These are phyloP conservation scores for Pichia cabralensis DNA, from an alignment of 805 yeast genomes.

Conservation along the genomic window DNA sequence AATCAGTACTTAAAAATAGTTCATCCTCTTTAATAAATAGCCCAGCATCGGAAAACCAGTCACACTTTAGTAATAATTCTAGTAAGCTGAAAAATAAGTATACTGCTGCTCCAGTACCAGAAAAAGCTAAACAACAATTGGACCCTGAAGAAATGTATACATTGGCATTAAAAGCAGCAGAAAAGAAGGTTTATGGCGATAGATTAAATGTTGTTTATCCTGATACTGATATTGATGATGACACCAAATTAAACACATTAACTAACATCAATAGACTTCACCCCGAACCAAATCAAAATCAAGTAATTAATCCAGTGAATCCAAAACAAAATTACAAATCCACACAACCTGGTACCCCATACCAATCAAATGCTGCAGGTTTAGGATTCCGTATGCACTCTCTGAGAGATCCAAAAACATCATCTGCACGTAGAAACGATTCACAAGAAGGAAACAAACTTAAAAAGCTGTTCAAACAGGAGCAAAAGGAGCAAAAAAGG, in stretches of 20 bases:
- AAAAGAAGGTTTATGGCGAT: constrained; percentile 45
- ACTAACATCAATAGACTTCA: constrained; percentile 14
- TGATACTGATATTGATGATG: constrained; percentile 13
- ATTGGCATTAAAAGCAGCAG: constrained; percentile 46
- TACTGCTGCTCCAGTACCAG: too few species aligned
- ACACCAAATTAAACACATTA: constrained; percentile 20
- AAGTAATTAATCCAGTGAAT: not conserved
- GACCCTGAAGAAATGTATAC: constrained; percentile 45
- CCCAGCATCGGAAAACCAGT: not conserved
- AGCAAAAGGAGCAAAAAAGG: constrained; percentile 17
- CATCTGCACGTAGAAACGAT: constrained; percentile 6
- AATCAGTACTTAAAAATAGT: constrained; percentile 7
- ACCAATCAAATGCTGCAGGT: constrained; percentile 22
- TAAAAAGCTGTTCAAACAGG: constrained; percentile 16
- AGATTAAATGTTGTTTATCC: not conserved
- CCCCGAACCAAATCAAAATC: not conserved
- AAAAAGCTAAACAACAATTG: constrained; percentile 9
- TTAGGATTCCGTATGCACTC: constrained; percentile 24
- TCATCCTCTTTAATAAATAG: constrained; percentile 2
- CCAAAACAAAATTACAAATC: not conserved
- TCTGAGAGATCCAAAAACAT: constrained; percentile 15
- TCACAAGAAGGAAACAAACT: constrained; percentile 7
- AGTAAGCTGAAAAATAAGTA: too few species aligned
- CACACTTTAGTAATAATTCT: not conserved
- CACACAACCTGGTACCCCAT: constrained; percentile 7